Conservation (phyloP, 2,329 filamentous ascomycete genomes). For the Mariannaea elegans region DNA sequence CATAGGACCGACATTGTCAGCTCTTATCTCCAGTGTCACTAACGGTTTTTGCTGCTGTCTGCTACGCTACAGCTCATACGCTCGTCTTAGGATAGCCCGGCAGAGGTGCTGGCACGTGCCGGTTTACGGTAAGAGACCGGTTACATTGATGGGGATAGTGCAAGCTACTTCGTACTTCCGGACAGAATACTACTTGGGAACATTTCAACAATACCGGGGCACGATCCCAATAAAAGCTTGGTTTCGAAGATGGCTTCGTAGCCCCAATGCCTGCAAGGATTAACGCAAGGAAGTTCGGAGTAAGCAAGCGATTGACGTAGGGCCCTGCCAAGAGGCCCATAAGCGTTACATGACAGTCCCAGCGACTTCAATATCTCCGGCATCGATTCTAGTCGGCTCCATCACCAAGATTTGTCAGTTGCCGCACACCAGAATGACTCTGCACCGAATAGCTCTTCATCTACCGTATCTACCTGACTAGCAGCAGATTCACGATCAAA, state of each 20-base stretch:
- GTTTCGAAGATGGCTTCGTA: background rate
- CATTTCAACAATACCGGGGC: background rate
- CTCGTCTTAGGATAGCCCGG: slow-evolving; percentile 11
- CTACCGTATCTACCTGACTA: background rate
- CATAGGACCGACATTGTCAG: background rate
- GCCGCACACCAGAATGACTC: background rate
- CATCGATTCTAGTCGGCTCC: background rate
- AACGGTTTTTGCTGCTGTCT: slow-evolving; percentile 5
- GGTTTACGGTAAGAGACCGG: slow-evolving; percentile 7
- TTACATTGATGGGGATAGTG: too few species aligned
- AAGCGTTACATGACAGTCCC: background rate
- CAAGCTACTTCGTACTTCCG: background rate
- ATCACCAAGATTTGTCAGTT: background rate
- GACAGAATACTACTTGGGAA: background rate
- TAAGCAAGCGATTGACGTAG: background rate
- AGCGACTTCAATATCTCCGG: background rate
- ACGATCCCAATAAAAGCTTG: slow-evolving; percentile 9
- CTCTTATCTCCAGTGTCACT: slow-evolving; percentile 13
- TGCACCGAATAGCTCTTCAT: background rate
- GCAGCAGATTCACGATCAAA: background rate
- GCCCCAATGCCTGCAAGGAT: slow-evolving; percentile 14
- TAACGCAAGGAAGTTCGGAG: slow-evolving; percentile 4
- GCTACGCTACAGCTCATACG: slow-evolving; percentile 9
- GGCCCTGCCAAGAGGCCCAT: background rate
- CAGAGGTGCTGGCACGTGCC: background rate